Base-by-base conservation (phyloP, 2,329 filamentous ascomycete species). In the Xylaria sp. region DNA sequence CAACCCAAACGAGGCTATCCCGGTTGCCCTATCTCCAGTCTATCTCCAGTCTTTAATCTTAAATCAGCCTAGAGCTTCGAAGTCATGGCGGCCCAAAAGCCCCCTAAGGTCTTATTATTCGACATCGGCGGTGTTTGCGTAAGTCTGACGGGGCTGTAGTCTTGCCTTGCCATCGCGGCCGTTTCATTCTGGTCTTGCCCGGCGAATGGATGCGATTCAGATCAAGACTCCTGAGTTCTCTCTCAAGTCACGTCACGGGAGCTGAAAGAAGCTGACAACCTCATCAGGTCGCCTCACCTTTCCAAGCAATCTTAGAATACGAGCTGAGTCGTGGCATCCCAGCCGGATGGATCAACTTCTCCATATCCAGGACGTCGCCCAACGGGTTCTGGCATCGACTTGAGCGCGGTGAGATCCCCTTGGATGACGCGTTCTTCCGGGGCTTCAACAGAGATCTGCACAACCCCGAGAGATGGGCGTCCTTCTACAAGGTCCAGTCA, bases 121-220 rank as follows among this genome's bases (percentile, higher is more conserved):
- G 94, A 99, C 75, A 94, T 99, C 67, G 94, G 94, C 46, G 94
- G 94, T 63, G 94, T 99, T 67, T 95, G 91, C 81, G 93, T 96
- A 88, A 80, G 91, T 86, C 37, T n/a, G 4, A 49, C 42, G 10
- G 51, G 55, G 49, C 35, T 19, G 52, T 34, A 30, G 23, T 30
- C 23, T 30, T 30, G 23, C 23, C 23, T 9, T 19, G 4, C 47
- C 52, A 34, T 52, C 18, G 18, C 46, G 30, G 30, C 39, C 1
- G 30, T 16, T 3, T 19, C 44, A 5, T 49, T 7, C 11, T 53
- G 9, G 1, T 42, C 18, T 5, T 2, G 35, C 13, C 8, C 35
- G 11, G 19, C 16, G 23, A 30, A 30, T 30, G 23, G 23, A 30
- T 30, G 23, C 23, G 23, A 37, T 18, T 7, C 16, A 19, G 16